Evolutionary conservation across 495 filamentous ascomycete genomes (phyloP), one percentile per base, ranked within the genome.

Genomic region (Trichoderma gamsii): DNA sequence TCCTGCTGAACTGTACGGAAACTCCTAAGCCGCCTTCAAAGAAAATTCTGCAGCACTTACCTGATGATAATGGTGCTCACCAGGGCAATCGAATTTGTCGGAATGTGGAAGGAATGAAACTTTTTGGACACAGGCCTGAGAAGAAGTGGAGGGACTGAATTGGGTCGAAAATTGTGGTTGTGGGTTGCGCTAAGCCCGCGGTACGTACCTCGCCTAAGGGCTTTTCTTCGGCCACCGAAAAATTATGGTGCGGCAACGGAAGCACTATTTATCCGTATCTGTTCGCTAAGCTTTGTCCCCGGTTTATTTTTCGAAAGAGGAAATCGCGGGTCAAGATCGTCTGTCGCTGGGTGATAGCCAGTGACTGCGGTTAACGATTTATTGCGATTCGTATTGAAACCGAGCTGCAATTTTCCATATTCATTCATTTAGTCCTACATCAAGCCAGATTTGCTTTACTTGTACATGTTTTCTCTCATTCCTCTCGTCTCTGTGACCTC

Each of bases 1-100:
- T 41, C 32, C 35, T 41, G 64, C 32, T 25, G 64, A 46, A 29
- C 2, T 38, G 35, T 3, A 38, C 2, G 35, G 35, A 38, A 38
- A 4, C 8, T 0, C 35, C 35, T 5, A 9, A 38, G 35, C 35
- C 35, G 35, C 5, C 35, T 9, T 38, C 35, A 32, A 13, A 15
- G 16, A 23, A 32, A 12, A 21, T 13, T 13, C 11, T n/a, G 52
- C 6, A 61, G 11, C 38, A 70, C 68, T 67, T 29, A 70, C 68
- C 68, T 70, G 68, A 70, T 70, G 68, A 70, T 6, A 32, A 32
- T 41, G 35, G 8, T 49, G 65, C 68, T 67, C 68, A 70, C 68
- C 68, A 70, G 68, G 32, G 68, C 68, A 70, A 70, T 70, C 68
- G 41, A 66, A 66, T 32, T 70, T 63, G 68, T 38, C 35, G 32